Conservation (phyloP, 2,329 filamentous ascomycete genomes). For the Talaromyces amestolkiae region DNA sequence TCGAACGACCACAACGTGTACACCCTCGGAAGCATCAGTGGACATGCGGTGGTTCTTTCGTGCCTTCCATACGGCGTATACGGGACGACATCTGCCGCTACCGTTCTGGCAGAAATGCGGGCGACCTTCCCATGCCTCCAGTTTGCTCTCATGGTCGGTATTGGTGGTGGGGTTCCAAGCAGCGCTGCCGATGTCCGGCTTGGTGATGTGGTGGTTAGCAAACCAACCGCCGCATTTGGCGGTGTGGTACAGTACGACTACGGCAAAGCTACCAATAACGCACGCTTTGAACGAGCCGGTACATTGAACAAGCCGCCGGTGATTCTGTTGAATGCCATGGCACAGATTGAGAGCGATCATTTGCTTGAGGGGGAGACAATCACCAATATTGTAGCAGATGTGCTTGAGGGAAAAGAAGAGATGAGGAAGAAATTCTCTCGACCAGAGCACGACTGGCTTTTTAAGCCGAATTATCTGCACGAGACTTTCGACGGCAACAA, state of each 20-base stretch:
- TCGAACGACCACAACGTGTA: not conserved
- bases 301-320: not conserved
- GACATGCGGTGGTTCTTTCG: not conserved
- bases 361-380: not conserved
- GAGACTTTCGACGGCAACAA: not conserved
- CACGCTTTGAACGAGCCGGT: not conserved
- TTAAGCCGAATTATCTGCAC: not conserved
- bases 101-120: not conserved
- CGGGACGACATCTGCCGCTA: not conserved
- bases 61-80: constrained; percentile 1
- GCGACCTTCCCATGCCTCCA: not conserved
- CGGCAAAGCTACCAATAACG: not conserved
- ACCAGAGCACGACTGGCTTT: not conserved
- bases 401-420: not conserved
- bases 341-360: not conserved
- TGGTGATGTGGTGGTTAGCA: constrained; percentile 8
- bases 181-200: not conserved
- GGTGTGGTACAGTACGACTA: constrained; percentile 10
- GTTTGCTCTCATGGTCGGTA: constrained; percentile 4
- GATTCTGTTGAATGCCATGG: not conserved
- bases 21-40: constrained; percentile 4
- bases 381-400: not conserved
- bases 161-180: not conserved
- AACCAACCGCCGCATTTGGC: not conserved
- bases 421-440: not conserved